These are phyloP conservation scores for Fusarium pseudocircinatum DNA, from an alignment of 2,329 filamentous ascomycete species.

Conservation along the genomic window DNA sequence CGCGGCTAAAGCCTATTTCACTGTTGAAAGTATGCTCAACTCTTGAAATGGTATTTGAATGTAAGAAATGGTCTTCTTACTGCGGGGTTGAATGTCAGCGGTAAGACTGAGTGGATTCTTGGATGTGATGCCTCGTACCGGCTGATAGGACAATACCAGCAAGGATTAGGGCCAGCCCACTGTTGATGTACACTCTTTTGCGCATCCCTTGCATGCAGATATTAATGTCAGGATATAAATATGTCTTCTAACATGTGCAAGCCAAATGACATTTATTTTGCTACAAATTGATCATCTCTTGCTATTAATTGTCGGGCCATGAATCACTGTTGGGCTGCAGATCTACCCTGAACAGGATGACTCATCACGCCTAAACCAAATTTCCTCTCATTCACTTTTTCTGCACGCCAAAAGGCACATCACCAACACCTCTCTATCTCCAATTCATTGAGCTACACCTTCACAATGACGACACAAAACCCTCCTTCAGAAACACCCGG, in stretches of 20 bases:
- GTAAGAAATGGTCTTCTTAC: background rate
- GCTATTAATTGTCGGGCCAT: fast-evolving
- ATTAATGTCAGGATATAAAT: too few species aligned
- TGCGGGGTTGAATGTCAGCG: background rate
- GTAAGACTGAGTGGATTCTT: background rate
- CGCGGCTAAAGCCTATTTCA: fast-evolving
- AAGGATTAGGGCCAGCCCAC: background rate
- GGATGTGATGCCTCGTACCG: background rate
- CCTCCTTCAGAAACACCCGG: background rate
- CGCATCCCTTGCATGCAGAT: too few species aligned
- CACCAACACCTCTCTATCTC: background rate
- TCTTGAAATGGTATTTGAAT: fast-evolving
- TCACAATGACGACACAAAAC: background rate
- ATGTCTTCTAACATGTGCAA: too few species aligned
- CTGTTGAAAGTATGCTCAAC: fast-evolving
- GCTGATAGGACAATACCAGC: background rate
- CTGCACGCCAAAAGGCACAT: background rate
- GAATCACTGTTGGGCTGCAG: fast-evolving
- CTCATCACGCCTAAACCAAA: background rate
- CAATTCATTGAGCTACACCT: too few species aligned
- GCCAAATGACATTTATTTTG: too few species aligned
- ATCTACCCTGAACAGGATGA: background rate
- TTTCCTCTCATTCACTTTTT: background rate
- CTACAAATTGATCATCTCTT: too few species aligned
- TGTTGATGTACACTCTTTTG: too few species aligned